Conservation (phyloP, 2,329 filamentous ascomycete species). For the Sclerotinia minor region DNA sequence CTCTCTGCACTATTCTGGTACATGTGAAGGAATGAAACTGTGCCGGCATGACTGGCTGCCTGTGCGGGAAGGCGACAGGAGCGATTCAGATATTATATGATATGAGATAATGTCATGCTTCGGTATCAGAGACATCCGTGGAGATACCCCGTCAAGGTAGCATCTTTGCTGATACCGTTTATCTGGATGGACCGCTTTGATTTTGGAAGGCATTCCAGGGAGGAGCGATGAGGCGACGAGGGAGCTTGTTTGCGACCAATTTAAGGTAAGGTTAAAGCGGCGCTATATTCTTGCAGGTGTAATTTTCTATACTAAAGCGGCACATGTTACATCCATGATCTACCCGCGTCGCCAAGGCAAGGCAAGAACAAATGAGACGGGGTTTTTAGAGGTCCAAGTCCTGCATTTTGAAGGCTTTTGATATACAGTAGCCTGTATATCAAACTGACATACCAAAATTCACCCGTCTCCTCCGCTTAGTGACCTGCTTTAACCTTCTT, state of each 20-base stretch:
- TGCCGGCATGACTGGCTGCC: neutral
- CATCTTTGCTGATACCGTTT: neutral
- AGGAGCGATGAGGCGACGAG: neutral
- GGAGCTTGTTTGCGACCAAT: no score
- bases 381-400: no score
- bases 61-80: neutral
- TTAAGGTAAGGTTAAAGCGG: neutral
- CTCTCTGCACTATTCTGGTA: neutral
- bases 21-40: neutral
- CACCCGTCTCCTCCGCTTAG: neutral
- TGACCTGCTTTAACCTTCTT: neutral
- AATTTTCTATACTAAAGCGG: neutral
- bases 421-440: no score
- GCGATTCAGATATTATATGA: neutral
- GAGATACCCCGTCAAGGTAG: neutral
- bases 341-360: neutral
- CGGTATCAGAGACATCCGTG: neutral
- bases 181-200: neutral
- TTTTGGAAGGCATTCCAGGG: neutral
- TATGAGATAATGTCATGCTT: neutral
- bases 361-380: neutral
- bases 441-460: neutral
- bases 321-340: neutral
- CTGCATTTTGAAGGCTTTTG: no score
- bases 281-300: neutral